Base-by-base conservation (phyloP, 805 yeast species). In the Sugiyamaella boreocaroliniensis region DNA sequence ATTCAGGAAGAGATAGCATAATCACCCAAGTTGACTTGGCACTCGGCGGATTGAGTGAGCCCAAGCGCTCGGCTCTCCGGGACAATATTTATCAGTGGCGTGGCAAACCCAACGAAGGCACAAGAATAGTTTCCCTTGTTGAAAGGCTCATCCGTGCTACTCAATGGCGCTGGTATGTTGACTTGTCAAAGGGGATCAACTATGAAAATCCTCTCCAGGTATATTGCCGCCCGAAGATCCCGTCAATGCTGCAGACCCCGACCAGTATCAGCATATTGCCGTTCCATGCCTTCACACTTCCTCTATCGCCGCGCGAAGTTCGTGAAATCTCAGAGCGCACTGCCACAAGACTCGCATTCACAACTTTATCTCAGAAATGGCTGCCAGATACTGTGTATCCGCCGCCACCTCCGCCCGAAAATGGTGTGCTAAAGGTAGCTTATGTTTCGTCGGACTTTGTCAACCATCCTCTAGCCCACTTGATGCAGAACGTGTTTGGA, bases 401-500 rank as follows among this genome's bases (percentile, higher is more conserved):
- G 12, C 70, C 70, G 2, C 70, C 70, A 9, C 62, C 64, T 11
- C 42, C 51, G 14, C 16, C 34, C 2, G n/a, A 14, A 4, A 16
- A 47, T 43, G 55, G 55, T n/a, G 53, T 53, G 3, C 50, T 64
- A 12, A 54, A 53, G n/a, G 62, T 67, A 12, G 70, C 70, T 18
- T 67, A 67, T 51, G 54, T 67, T 16, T 65, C 68, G 10, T 61
- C 67, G 1, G 71, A 67, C 47, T 67, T 65, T 52, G 58, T 53
- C 22, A 64, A 67, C 50, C 70, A 67, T 29, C 70, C 70, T 15
- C 53, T 67, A 37, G 62, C 70, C 6, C 70, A 67, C 43, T 54
- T 67, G 43, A 67, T 67, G 71, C 69, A 66, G 52, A 59, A 58
- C 40, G 67, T 67, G 1, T 67, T 67, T 50, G 69, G 67, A 1